Percentiles rank a stretch among this genome's conserved stretches.
Evolutionary conservation across 257 asterid genomes (phyloP).

Genomic region (Verbena officinalis): DNA sequence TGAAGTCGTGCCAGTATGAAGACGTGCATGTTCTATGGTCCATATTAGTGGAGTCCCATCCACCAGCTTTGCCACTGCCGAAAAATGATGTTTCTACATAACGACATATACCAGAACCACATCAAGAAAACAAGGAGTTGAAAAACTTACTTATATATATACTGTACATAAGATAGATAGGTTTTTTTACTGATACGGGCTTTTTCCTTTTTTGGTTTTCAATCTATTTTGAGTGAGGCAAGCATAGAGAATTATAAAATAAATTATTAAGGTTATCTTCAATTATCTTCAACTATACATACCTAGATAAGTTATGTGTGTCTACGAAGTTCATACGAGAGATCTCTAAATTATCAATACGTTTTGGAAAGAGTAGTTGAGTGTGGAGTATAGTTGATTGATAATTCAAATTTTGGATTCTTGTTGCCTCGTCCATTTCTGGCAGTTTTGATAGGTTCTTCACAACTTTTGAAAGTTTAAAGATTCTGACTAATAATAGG

Average conservation of each 20-base stretch:
- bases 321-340: background rate
- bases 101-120: slow-evolving; percentile 18
- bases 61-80: slow-evolving; percentile 61
- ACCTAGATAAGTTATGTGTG: background rate
- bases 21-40: slow-evolving; percentile 97
- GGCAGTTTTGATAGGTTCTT: slow-evolving; percentile 42
- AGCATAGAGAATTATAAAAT: slow-evolving; percentile 26
- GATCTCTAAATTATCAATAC: background rate
- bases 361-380: slow-evolving; percentile 5
- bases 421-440: slow-evolving; percentile 41
- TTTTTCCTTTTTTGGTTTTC: slow-evolving; percentile 31
- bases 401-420: slow-evolving; percentile 5
- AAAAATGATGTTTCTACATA: slow-evolving; percentile 37
- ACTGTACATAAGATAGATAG: slow-evolving; percentile 50
- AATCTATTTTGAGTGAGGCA: slow-evolving; percentile 35
- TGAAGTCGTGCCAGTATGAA: slow-evolving; percentile 89
- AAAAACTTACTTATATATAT: slow-evolving; percentile 24
- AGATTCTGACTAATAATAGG: slow-evolving; percentile 22
- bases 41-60: slow-evolving; percentile 85
- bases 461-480: slow-evolving; percentile 28
- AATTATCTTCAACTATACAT: slow-evolving; percentile 18
- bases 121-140: slow-evolving; percentile 25
- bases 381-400: slow-evolving; percentile 3
- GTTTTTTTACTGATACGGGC: slow-evolving; percentile 25
- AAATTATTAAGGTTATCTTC: slow-evolving; percentile 40